Percentiles rank a stretch among this genome's conserved stretches.
Evolutionary conservation across 306 rosid species (phyloP).

Genomic region (Vigna unguiculata): DNA sequence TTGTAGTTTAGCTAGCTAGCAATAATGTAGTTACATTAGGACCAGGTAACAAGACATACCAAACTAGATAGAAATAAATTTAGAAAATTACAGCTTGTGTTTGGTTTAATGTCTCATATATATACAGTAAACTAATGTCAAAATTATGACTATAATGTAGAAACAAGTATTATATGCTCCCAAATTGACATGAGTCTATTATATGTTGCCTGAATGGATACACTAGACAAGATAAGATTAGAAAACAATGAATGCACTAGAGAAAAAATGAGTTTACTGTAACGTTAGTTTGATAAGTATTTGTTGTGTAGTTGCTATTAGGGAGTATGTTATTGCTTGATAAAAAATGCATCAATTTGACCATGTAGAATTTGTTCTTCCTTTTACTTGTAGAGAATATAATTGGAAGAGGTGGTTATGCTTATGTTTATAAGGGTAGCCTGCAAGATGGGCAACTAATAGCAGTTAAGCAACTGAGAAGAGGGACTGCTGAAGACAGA

Average conservation of each 20-base stretch:
- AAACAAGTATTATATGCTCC: background rate
- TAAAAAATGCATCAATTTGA: slow-evolving; percentile 21
- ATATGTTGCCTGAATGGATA: background rate
- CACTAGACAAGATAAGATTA: background rate
- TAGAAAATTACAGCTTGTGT: background rate
- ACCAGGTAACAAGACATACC: background rate
- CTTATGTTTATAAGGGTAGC: slow-evolving; percentile 75
- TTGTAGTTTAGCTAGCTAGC: background rate
- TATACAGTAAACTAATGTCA: background rate
- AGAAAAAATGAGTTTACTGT: too few species aligned
- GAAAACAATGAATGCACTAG: background rate
- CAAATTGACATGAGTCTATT: background rate
- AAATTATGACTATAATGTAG: background rate
- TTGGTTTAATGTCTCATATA: background rate
- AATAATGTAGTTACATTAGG: background rate
- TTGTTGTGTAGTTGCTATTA: background rate
- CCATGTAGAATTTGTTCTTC: slow-evolving; percentile 20
- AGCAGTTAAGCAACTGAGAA: slow-evolving; percentile 70
- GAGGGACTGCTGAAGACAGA: slow-evolving; percentile 66
- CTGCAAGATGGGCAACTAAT: slow-evolving; percentile 69
- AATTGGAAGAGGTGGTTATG: slow-evolving; percentile 85
- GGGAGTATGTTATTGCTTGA: slow-evolving; percentile 20
- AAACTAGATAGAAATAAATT: background rate
- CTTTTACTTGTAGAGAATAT: slow-evolving; percentile 57
- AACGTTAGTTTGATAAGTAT: too few species aligned